Conservation (phyloP, 768 basidiomycete species). For the Hygrophoropsis aurantiaca region DNA sequence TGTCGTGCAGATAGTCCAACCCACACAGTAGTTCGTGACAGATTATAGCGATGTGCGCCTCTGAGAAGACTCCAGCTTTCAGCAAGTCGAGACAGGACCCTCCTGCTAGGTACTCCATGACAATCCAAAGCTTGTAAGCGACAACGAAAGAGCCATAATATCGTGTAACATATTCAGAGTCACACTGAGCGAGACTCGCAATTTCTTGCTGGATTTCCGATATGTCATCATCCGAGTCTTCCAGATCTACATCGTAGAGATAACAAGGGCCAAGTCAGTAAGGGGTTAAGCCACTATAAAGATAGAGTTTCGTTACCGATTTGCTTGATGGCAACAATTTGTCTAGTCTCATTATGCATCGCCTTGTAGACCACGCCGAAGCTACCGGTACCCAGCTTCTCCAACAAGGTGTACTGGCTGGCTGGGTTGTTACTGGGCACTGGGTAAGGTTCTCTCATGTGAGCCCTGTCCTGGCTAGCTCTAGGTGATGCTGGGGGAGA, state of each 20-base stretch:
- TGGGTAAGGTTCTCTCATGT: slow-evolving; percentile 60
- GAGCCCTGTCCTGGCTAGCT: slow-evolving; percentile 35
- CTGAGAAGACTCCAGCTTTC: slow-evolving; percentile 87
- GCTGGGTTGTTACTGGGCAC: slow-evolving; percentile 79
- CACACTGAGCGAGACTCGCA: slow-evolving; percentile 91
- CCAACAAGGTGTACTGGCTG: slow-evolving; percentile 87
- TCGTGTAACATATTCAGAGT: slow-evolving; percentile 93
- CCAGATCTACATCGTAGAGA: slow-evolving; percentile 65
- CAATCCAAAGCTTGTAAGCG: slow-evolving; percentile 96
- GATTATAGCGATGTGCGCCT: slow-evolving; percentile 92
- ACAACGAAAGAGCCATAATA: slow-evolving; percentile 98
- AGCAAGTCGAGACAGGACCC: slow-evolving; percentile 98
- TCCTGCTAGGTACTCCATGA: slow-evolving; percentile 99
- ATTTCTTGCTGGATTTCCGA: slow-evolving; percentile 99
- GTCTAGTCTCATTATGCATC: slow-evolving; percentile 89
- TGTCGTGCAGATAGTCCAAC: slow-evolving; percentile 93
- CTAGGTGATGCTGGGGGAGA: slow-evolving; percentile 52
- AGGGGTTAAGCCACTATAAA: slow-evolving; percentile 5
- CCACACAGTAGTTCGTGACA: slow-evolving; percentile 92
- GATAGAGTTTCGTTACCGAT: slow-evolving; percentile 64
- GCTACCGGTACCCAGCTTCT: slow-evolving; percentile 96
- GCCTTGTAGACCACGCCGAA: slow-evolving; percentile 99
- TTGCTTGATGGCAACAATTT: slow-evolving; percentile 97
- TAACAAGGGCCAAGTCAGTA: neutral
- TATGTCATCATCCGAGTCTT: slow-evolving; percentile 98